A percentile compares a stretch with the other conserved stretches of the same genome.
Evolutionary conservation across 2,329 filamentous ascomycete species (phyloP).

Genomic region (Aspergillus tanneri): DNA sequence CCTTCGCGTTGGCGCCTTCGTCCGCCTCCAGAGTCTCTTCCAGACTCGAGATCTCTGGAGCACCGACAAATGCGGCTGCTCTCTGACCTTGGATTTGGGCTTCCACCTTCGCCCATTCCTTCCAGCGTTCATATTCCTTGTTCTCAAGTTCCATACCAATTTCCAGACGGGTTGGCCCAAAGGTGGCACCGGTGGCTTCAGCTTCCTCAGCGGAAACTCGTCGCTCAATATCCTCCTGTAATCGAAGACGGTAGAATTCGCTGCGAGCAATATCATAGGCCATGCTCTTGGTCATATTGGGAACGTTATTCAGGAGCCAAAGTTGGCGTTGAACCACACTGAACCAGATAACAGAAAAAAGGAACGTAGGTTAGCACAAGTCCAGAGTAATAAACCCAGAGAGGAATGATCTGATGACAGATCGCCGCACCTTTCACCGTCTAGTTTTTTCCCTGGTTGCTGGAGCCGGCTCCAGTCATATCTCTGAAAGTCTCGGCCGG

Average conservation of each 20-base stretch:
- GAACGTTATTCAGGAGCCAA: constrained; percentile 70
- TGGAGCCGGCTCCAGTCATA: constrained; percentile 77
- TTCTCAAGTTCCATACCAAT: constrained; percentile 82
- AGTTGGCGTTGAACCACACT: constrained; percentile 92
- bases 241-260: constrained; percentile 85
- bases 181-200: constrained; percentile 78
- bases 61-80: constrained; percentile 44
- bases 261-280: constrained; percentile 86
- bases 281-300: constrained; percentile 58
- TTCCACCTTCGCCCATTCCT: constrained; percentile 67
- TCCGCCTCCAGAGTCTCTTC: constrained; percentile 36
- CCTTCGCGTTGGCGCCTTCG: constrained; percentile 9
- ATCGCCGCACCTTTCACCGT: constrained; percentile 72
- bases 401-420: too few relatives aligned
- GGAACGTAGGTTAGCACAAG: constrained; percentile 13
- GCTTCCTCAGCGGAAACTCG: constrained; percentile 88
- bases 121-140: constrained; percentile 78
- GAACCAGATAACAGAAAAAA: constrained; percentile 12
- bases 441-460: constrained; percentile 73
- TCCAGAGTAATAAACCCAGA: background rate
- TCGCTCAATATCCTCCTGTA: constrained; percentile 76
- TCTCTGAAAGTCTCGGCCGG: constrained; percentile 74
- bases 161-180: constrained; percentile 73
- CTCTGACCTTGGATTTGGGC: constrained; percentile 50
- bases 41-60: constrained; percentile 38